Conservation (phyloP, 805 yeast genomes). For the Candida easanensis region DNA sequence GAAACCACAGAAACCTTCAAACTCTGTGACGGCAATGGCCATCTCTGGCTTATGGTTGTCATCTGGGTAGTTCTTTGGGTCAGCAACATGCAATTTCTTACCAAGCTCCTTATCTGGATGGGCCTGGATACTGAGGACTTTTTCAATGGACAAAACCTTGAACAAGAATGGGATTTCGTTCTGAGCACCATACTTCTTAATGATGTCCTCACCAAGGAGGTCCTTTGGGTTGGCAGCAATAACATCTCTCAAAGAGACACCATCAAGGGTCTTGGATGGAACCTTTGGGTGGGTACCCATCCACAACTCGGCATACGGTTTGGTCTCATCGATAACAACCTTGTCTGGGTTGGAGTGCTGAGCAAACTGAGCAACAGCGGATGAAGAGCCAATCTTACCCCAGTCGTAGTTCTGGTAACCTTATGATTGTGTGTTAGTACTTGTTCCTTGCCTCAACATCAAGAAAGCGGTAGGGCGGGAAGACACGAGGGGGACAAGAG, state of each 20-base stretch:
- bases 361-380: constrained; percentile 90
- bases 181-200: constrained; percentile 60
- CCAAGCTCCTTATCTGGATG: constrained; percentile 93
- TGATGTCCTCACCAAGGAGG: constrained; percentile 56
- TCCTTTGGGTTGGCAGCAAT: constrained; percentile 56
- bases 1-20: constrained; percentile 98
- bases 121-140: constrained; percentile 94
- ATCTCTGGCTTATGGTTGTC: constrained; percentile 99
- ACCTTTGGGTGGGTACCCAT: constrained; percentile 98
- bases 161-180: constrained; percentile 87
- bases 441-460: background rate
- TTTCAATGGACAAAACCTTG: constrained; percentile 89
- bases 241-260: constrained; percentile 63
- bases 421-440: constrained; percentile 15
- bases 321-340: constrained; percentile 60
- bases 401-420: constrained; percentile 82
- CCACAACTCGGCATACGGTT: constrained; percentile 98
- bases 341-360: constrained; percentile 56
- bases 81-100: constrained; percentile 66
- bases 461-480: background rate
- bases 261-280: constrained; percentile 62
- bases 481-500: background rate
- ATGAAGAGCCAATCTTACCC: constrained; percentile 81
- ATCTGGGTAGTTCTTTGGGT: constrained; percentile 95
- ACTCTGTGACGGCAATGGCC: constrained; percentile 95